These are phyloP conservation scores for Cyanophora paradoxa DNA, from an alignment of 78 protist species.

Conservation along the genomic window DNA sequence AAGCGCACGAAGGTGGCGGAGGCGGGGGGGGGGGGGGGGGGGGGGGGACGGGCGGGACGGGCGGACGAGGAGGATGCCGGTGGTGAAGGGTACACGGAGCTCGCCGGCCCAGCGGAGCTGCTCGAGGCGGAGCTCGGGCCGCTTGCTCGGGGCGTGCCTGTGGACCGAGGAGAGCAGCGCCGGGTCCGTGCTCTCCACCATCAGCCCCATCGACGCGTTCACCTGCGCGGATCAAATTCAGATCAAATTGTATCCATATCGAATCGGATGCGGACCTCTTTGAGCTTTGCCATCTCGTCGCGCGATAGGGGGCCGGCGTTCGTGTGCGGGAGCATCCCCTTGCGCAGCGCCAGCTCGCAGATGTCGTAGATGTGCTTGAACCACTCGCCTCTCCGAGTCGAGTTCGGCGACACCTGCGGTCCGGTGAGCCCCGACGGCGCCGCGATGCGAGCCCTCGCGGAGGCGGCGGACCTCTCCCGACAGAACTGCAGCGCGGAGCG, in stretches of 20 bases:
- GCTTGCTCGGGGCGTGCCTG: not conserved
- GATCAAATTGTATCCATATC: not conserved
- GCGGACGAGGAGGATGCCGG: not conserved
- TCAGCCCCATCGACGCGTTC: slow-evolving; percentile 7
- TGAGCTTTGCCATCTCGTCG: not conserved
- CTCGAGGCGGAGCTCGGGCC: not conserved
- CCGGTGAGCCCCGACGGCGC: too few species aligned
- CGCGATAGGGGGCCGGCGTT: slow-evolving; percentile 1
- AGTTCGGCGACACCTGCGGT: too few species aligned
- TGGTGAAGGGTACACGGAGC: not conserved
- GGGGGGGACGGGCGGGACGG: too few species aligned
- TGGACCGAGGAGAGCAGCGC: not conserved
- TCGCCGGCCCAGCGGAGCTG: not conserved
- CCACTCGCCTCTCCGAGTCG: too few species aligned
- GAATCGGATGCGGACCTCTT: not conserved
- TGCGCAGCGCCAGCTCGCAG: too few species aligned
- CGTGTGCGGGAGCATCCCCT: slow-evolving; percentile 13
- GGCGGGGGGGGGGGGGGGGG: too few species aligned
- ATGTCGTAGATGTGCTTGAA: too few species aligned
- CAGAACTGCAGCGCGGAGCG: too few species aligned
- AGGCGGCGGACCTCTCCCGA: too few species aligned
- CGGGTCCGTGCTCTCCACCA: not conserved
- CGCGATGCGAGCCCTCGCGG: too few species aligned
- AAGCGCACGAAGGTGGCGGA: too few species aligned
- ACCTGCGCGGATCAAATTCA: not conserved